Evolutionary conservation across 345 rosid genomes (phyloP).

Genomic region (Rhodamnia argentea): DNA sequence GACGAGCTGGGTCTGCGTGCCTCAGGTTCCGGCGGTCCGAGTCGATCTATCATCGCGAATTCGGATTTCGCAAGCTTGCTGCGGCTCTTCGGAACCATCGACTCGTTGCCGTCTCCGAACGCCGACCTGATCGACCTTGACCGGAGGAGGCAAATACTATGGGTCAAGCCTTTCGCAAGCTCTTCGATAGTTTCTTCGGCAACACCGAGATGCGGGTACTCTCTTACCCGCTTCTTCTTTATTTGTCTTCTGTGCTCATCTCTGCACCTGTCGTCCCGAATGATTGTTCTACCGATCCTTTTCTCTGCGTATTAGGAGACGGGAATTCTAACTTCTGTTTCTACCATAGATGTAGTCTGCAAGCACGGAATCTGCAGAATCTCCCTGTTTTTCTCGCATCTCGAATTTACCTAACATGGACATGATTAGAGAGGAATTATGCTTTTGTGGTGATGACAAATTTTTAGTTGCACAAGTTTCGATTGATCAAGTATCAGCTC

Average conservation of each 20-base stretch:
- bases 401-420: neutral
- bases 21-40: neutral
- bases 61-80: neutral
- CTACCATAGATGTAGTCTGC: neutral
- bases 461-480: neutral
- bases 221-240: constrained; percentile 4
- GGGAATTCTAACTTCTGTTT: neutral
- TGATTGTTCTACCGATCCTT: neutral
- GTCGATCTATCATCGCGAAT: neutral
- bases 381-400: neutral
- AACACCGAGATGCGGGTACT: constrained; percentile 83
- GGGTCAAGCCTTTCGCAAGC: constrained; percentile 90
- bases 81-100: neutral
- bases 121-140: neutral
- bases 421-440: neutral
- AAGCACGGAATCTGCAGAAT: neutral
- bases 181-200: constrained; percentile 85
- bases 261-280: neutral
- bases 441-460: neutral
- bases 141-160: constrained; percentile 8
- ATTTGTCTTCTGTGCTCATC: neutral
- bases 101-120: neutral
- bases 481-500: neutral
- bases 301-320: neutral
- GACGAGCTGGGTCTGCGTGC: neutral